Evolutionary conservation across 495 filamentous ascomycete species (phyloP), one percentile per base, ranked within the genome.

Genomic region (Hypomontagnella monticulosa): DNA sequence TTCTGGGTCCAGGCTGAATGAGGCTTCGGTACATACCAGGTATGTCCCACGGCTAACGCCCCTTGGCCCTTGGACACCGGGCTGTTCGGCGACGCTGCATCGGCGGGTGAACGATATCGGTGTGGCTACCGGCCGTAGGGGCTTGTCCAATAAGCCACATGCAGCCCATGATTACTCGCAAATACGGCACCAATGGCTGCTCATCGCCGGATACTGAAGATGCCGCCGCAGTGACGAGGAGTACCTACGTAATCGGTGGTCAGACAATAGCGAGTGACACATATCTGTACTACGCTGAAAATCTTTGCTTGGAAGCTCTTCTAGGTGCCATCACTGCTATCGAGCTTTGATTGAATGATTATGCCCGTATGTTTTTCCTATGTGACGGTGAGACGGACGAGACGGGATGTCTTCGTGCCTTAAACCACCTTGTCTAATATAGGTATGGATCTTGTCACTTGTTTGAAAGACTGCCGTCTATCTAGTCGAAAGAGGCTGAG

Each of bases 331-430:
- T 11, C 34, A 44, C 14, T 19, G 14, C 23, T 6, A 3, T 27
- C 6, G 23, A 27, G 23, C 23, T 27, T 6, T 27, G 4, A 44
- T 19, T 51, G 38, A 15, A 15, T 19, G 4, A 14, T 56, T 34
- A 36, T 53, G 46, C 19, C 41, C 33, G 14, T 34, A 20, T 60
- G 41, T 66, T 43, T 58, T 36, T 27, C 3, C 3, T 27, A 27
- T 41, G 55, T 16, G 20, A 16, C 46, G 27, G 34, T 30, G 12
- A 20, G 44, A 42, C 51, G 57, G 44, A 48, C 38, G 56, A 66
- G 56, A 61, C 63, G 63, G 63, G 57, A 61, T 30, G 63, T 41
- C 32, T 51, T 57, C 57, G 33, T 30, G 33, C n/a, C 18, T 52
- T 30, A 18, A 36, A 46, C 50, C 46, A 49, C 42, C 42, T 43